phyloP scores from a whole-genome alignment of 208 protist genomes.

The Acanthamoeba quina region DNA sequence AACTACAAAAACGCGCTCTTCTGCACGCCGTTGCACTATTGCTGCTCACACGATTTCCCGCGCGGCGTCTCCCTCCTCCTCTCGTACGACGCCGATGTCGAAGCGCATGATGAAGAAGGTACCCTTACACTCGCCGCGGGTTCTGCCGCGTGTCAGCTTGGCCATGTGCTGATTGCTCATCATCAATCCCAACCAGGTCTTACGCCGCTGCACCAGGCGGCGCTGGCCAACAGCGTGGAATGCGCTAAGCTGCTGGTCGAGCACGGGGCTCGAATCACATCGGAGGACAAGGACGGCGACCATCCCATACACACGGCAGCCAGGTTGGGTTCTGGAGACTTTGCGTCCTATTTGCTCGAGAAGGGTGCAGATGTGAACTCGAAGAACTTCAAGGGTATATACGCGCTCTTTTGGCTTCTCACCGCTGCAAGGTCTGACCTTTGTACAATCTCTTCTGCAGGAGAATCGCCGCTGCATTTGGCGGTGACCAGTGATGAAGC shows the following conservation, averaged over 20 bases:
- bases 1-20: constrained; percentile 66
- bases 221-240: constrained; percentile 43
- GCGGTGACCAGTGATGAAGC: not conserved
- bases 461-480: constrained; percentile 53
- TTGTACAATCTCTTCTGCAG: not conserved
- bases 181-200: not conserved
- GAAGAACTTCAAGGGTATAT: constrained; percentile 47
- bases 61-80: constrained; percentile 61
- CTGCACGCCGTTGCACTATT: constrained; percentile 65
- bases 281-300: constrained; percentile 69
- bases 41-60: constrained; percentile 50
- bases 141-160: too few species aligned
- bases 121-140: not conserved
- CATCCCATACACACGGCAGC: constrained; percentile 23
- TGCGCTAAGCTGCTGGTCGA: constrained; percentile 51
- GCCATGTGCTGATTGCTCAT: not conserved
- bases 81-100: constrained; percentile 8
- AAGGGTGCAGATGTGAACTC: constrained; percentile 53
- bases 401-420: not conserved
- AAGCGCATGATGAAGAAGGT: constrained; percentile 49
- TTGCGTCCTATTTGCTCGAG: not conserved
- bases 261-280: constrained; percentile 6
- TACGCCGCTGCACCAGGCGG: constrained; percentile 58
- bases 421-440: not conserved
- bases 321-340: not conserved